A percentile compares a stretch with the other conserved stretches of the same genome.
phyloP scores from a whole-genome alignment of 345 rosid genomes.

The Hypericum androsaemum region DNA sequence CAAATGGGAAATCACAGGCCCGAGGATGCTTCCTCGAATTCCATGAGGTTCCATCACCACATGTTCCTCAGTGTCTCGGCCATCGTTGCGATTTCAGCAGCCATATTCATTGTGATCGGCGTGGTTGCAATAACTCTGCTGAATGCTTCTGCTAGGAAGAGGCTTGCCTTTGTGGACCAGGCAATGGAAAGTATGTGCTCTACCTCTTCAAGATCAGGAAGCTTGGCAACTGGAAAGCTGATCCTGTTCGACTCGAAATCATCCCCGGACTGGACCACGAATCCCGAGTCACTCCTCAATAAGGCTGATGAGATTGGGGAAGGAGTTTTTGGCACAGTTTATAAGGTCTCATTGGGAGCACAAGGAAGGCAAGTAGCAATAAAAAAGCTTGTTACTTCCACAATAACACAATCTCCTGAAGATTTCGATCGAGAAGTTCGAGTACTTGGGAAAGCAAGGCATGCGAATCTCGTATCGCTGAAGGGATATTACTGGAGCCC shows the following conservation, averaged over 20 bases:
- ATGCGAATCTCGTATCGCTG: conserved; percentile 48
- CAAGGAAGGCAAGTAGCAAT: conserved; percentile 50
- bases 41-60: conserved; percentile 20
- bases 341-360: conserved; percentile 51
- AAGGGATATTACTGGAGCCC: conserved; percentile 24
- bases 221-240: conserved; percentile 42
- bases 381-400: conserved; percentile 54
- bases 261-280: conserved; percentile 29
- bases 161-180: conserved; percentile 55
- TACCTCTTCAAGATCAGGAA: conserved; percentile 61
- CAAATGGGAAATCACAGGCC: conserved; percentile 20
- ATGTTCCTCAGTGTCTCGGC: conserved; percentile 69
- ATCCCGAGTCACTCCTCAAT: conserved; percentile 54
- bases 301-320: conserved; percentile 72
- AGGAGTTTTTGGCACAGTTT: conserved; percentile 82
- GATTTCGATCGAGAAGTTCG: conserved; percentile 78
- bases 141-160: conserved; percentile 55
- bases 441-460: conserved; percentile 57
- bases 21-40: conserved; percentile 15
- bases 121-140: conserved; percentile 47
- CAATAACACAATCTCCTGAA: conserved; percentile 49
- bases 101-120: conserved; percentile 52
- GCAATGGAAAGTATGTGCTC: conserved; percentile 80
- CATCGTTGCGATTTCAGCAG: conserved; percentile 70
- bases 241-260: conserved; percentile 57